Evolutionary conservation across 2,329 filamentous ascomycete species (phyloP).

Genomic region (Hymenoscyphus repandus): DNA sequence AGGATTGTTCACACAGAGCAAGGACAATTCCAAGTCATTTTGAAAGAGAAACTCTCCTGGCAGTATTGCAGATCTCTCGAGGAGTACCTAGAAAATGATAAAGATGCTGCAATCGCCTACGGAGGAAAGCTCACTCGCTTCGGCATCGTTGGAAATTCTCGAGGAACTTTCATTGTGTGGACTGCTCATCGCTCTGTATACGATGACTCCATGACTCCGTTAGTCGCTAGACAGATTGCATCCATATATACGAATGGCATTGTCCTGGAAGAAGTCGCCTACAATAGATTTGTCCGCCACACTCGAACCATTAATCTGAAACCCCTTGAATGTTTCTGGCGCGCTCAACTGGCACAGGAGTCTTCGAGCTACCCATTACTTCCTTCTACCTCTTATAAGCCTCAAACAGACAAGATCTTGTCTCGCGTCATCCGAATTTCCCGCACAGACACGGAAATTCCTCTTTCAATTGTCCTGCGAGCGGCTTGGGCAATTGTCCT

Average conservation of each 20-base stretch:
- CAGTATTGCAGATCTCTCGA: too few relatives aligned
- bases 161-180: conserved; percentile 39
- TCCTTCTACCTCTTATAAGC: neutral
- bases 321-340: neutral
- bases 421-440: neutral
- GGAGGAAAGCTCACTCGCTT: conserved; percentile 10
- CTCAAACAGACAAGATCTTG: neutral
- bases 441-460: neutral
- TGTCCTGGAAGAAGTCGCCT: neutral
- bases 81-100: too few relatives aligned
- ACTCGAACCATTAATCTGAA: neutral
- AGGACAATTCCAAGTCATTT: conserved; percentile 11
- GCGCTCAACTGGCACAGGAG: neutral
- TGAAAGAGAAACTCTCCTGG: conserved; percentile 6
- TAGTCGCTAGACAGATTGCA: conserved; percentile 22
- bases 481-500: conserved; percentile 36
- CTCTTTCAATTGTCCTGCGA: conserved; percentile 12
- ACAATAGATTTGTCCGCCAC: neutral
- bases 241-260: neutral
- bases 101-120: conserved; percentile 20
- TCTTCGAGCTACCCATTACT: neutral
- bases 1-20: conserved; percentile 27
- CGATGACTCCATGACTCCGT: conserved; percentile 43
- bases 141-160: conserved; percentile 8
- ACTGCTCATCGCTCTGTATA: conserved; percentile 33